Conservation (phyloP, 2,329 filamentous ascomycete genomes). For the Botryotinia narcissicola region DNA sequence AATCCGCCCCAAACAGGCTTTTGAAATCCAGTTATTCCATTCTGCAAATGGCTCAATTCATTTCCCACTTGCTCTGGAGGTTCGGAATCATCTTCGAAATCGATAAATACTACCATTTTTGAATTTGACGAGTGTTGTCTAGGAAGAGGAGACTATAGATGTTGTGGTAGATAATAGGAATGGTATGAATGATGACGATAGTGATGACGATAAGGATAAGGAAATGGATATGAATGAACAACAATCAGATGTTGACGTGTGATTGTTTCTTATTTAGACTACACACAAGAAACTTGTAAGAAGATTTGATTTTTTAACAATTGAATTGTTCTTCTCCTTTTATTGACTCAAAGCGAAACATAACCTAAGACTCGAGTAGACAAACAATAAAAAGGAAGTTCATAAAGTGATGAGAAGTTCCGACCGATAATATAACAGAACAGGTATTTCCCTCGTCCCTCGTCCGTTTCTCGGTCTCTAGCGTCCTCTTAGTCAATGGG, state of each 20-base stretch:
- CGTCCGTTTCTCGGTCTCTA: conserved; percentile 9
- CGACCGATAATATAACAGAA: background rate
- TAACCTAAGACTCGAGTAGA: background rate
- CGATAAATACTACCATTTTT: conserved; percentile 38
- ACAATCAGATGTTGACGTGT: conserved; percentile 13
- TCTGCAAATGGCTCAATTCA: conserved; percentile 11
- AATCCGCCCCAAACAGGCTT: conserved; percentile 20
- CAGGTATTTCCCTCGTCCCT: background rate
- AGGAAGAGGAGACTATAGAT: background rate
- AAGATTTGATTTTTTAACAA: background rate
- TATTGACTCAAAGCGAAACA: background rate
- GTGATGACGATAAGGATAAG: conserved; percentile 23
- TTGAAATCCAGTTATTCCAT: conserved; percentile 23
- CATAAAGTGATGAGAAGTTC: background rate
- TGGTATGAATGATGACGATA: background rate
- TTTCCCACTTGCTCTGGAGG: conserved; percentile 29
- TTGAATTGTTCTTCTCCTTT: background rate
- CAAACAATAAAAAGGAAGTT: background rate
- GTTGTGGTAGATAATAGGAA: background rate
- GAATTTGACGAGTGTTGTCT: conserved; percentile 3
- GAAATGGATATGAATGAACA: conserved; percentile 25
- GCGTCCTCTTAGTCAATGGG: background rate
- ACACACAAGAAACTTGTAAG: conserved; percentile 19
- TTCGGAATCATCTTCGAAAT: conserved; percentile 38
- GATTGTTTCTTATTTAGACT: conserved; percentile 34